phyloP scores from a whole-genome alignment of 148 eudicot genomes.

The Agrostemma githago region DNA sequence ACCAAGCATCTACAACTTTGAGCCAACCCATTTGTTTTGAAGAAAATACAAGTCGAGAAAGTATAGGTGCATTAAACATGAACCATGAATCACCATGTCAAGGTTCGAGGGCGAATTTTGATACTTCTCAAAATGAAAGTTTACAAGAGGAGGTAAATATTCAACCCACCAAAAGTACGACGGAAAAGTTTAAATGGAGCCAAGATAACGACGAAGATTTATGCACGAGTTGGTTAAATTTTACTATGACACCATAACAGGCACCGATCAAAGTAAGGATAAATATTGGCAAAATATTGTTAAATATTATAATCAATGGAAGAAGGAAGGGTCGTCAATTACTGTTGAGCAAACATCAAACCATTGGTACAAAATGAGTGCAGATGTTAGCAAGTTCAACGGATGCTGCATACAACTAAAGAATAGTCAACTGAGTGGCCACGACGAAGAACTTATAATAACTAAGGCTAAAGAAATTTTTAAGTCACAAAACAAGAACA shows the following conservation, averaged over 20 bases:
- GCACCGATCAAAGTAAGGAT: background rate
- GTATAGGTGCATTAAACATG: background rate
- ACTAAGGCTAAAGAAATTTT: background rate
- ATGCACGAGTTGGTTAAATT: constrained; percentile 5
- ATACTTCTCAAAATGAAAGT: background rate
- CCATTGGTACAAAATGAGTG: too few species aligned
- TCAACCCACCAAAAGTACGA: background rate
- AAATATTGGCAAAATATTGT: constrained; percentile 10
- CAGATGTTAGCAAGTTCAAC: too few species aligned
- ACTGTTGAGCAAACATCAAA: constrained; percentile 4
- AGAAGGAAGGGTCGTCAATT: background rate
- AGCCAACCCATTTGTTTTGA: background rate
- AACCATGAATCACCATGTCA: background rate
- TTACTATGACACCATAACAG: background rate
- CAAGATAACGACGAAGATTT: constrained; percentile 6
- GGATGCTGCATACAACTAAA: constrained; percentile 2
- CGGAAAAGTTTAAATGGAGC: constrained; percentile 1
- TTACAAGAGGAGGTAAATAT: background rate
- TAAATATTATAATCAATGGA: background rate
- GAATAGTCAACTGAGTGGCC: background rate
- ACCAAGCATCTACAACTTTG: background rate
- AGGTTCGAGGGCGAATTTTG: background rate
- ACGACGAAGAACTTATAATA: background rate
- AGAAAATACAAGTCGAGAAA: background rate
- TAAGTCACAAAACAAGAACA: constrained; percentile 1